A percentile compares a stretch with the other conserved stretches of the same genome.
Evolutionary conservation across 441 rosid genomes (phyloP).

Genomic region (Brassica hybrid): DNA sequence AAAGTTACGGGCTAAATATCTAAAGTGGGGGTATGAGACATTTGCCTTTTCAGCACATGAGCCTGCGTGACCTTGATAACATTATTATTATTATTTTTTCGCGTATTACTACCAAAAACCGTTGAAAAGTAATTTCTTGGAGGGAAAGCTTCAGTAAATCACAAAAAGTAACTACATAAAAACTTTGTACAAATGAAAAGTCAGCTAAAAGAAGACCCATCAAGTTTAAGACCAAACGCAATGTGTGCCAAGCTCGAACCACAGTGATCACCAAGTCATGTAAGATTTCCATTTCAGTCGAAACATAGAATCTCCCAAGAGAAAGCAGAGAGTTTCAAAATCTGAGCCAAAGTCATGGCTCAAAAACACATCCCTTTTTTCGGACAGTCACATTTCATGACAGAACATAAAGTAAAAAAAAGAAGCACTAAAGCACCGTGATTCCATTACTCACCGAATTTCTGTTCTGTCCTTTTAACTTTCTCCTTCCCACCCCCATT

Average conservation of each 20-base stretch:
- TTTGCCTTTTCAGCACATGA: too few relatives aligned
- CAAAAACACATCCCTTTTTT: neutral
- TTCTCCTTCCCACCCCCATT: neutral
- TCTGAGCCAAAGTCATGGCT: neutral
- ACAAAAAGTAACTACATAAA: too few relatives aligned
- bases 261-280: neutral
- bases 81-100: neutral
- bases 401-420: neutral
- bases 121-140: neutral
- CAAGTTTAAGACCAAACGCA: neutral
- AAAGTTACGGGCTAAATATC: too few relatives aligned
- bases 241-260: neutral
- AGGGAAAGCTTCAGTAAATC: neutral
- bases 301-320: neutral
- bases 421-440: neutral
- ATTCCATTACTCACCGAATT: neutral
- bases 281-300: neutral
- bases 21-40: too few relatives aligned
- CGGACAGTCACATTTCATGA: neutral
- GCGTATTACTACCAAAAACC: neutral
- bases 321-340: neutral
- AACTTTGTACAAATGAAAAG: neutral
- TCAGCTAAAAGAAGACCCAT: neutral
- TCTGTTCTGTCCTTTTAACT: neutral
- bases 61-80: neutral